A percentile compares a stretch with the other conserved stretches of the same genome.
Evolutionary conservation across 2,329 filamentous ascomycete genomes (phyloP).

Genomic region (Apiospora arundinis): DNA sequence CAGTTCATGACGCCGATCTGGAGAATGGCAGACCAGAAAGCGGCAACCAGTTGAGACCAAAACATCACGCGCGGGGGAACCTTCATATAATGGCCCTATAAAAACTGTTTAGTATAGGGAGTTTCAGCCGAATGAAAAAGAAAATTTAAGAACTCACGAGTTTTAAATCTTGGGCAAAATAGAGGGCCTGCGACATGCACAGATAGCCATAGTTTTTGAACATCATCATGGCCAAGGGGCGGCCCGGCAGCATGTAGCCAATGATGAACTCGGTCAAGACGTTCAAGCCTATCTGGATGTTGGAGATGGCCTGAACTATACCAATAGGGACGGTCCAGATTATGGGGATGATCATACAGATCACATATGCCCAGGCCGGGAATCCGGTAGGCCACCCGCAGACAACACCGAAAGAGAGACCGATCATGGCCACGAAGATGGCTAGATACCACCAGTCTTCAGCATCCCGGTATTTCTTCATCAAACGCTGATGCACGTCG

Average conservation of each 20-base stretch:
- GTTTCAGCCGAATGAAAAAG: neutral
- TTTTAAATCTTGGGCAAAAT: constrained; percentile 42
- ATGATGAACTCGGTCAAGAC: constrained; percentile 43
- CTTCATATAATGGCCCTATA: constrained; percentile 30
- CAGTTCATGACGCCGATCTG: constrained; percentile 51
- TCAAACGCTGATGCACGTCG: constrained; percentile 58
- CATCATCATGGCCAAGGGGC: constrained; percentile 41
- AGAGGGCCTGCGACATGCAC: constrained; percentile 42
- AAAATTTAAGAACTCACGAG: constrained; percentile 23
- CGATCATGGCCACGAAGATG: constrained; percentile 42
- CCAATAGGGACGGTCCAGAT: constrained; percentile 67
- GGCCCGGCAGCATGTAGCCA: constrained; percentile 41
- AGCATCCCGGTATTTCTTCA: constrained; percentile 58
- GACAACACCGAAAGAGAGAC: constrained; percentile 55
- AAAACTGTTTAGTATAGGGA: neutral
- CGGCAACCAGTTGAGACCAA: constrained; percentile 24
- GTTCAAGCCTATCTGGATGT: constrained; percentile 68
- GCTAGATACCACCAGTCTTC: constrained; percentile 62
- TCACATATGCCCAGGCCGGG: constrained; percentile 63
- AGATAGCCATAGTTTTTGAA: constrained; percentile 43
- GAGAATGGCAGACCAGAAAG: constrained; percentile 45
- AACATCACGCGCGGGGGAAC: constrained; percentile 42
- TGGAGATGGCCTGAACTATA: constrained; percentile 66
- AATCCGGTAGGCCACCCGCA: constrained; percentile 62
- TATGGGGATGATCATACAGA: constrained; percentile 63